Conservation (phyloP, 2,329 filamentous ascomycete species). For the Orbilia brochopaga region DNA sequence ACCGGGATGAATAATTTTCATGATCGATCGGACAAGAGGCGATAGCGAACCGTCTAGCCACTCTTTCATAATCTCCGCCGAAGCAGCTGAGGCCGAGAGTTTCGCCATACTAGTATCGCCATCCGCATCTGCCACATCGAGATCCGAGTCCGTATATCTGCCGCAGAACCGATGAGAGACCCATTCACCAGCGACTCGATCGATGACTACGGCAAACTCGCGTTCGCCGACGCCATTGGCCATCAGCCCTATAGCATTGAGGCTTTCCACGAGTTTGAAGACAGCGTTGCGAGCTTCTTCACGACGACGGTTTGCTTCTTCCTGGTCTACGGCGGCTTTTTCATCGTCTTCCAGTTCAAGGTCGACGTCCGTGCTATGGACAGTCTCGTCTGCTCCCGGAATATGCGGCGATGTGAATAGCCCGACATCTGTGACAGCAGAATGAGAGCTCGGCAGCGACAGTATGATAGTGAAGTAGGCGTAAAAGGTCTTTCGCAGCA, state of each 20-base stretch:
- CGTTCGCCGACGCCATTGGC: slow-evolving; percentile 47
- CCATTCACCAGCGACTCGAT: slow-evolving; percentile 47
- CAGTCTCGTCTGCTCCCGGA: slow-evolving; percentile 40
- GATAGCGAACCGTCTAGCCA: slow-evolving; percentile 43
- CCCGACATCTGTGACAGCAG: slow-evolving; percentile 35
- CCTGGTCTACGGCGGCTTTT: slow-evolving; percentile 47
- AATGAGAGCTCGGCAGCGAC: slow-evolving; percentile 32
- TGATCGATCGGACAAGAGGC: slow-evolving; percentile 39
- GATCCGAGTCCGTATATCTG: slow-evolving; percentile 41
- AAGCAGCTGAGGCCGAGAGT: slow-evolving; percentile 39
- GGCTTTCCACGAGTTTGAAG: slow-evolving; percentile 42
- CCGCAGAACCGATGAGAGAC: slow-evolving; percentile 41
- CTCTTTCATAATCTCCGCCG: slow-evolving; percentile 47
- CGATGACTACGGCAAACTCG: slow-evolving; percentile 42
- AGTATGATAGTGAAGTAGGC: slow-evolving; percentile 48
- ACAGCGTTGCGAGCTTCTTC: slow-evolving; percentile 37
- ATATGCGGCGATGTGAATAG: slow-evolving; percentile 50
- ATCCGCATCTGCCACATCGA: slow-evolving; percentile 38
- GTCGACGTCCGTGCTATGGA: slow-evolving; percentile 48
- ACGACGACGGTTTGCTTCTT: slow-evolving; percentile 34
- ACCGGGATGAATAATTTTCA: slow-evolving; percentile 43
- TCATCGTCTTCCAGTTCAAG: slow-evolving; percentile 49
- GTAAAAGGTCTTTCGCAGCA: slow-evolving; percentile 47
- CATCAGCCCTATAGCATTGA: slow-evolving; percentile 45
- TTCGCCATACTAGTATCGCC: slow-evolving; percentile 49